A percentile compares a stretch with the other conserved stretches of the same genome.
Evolutionary conservation across 75 land plant genomes (phyloP).

Genomic region (Isoetes taiwanensis): DNA sequence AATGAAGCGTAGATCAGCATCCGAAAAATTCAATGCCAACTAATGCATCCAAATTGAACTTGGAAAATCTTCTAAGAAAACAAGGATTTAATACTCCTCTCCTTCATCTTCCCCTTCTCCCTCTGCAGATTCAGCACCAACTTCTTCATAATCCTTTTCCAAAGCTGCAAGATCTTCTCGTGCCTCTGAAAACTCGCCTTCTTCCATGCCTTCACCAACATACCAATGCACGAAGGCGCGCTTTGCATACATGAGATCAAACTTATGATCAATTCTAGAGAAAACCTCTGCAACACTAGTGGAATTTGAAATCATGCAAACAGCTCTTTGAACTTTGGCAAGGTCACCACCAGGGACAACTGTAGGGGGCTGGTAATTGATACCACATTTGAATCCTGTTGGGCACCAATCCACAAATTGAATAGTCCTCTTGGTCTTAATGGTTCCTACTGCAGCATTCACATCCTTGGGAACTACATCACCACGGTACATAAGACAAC

Average conservation of each 20-base stretch:
- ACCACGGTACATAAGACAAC: too few relatives aligned
- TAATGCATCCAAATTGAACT: too few relatives aligned
- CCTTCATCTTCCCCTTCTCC: constrained; percentile 35
- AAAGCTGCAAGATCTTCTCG: too few relatives aligned
- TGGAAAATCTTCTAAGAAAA: too few relatives aligned
- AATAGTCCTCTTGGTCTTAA: too few relatives aligned
- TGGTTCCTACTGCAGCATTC: too few relatives aligned
- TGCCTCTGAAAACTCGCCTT: constrained; percentile 50
- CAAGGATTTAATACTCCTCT: constrained; percentile 39
- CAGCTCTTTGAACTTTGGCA: constrained; percentile 9
- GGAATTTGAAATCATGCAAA: constrained; percentile 9
- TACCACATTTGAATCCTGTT: background rate
- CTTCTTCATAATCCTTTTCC: constrained; percentile 37
- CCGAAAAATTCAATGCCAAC: too few relatives aligned
- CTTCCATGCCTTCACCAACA: constrained; percentile 10
- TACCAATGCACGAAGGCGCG: constrained; percentile 14
- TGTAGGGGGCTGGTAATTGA: background rate
- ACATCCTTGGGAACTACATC: too few relatives aligned
- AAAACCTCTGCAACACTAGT: constrained; percentile 36
- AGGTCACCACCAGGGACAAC: constrained; percentile 12
- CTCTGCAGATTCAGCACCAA: constrained; percentile 31
- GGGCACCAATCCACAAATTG: too few relatives aligned
- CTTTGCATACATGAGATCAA: constrained; percentile 32
- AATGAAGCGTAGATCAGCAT: too few relatives aligned
- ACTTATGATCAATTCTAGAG: constrained; percentile 59